Conservation (phyloP, 129 eudicot species). For the Flaveria brownii region DNA sequence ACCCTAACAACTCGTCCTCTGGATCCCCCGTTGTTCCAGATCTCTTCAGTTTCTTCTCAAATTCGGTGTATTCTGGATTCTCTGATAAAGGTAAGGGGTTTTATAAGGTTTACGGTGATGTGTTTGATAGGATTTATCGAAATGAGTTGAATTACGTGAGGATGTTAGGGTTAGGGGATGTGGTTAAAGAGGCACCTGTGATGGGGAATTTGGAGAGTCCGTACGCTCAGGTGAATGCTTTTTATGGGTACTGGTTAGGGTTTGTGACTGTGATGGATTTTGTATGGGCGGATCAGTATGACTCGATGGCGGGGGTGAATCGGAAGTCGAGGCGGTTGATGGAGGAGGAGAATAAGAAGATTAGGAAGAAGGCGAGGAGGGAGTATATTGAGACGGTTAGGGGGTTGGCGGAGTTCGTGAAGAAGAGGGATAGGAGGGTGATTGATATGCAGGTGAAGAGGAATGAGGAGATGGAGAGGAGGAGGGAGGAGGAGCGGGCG, state of each 20-base stretch:
- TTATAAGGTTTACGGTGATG: slow-evolving; percentile 75
- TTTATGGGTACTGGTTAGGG: slow-evolving; percentile 86
- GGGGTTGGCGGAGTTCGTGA: slow-evolving; percentile 90
- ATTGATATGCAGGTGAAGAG: slow-evolving; percentile 90
- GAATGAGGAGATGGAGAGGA: slow-evolving; percentile 78
- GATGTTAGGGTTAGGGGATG: slow-evolving; percentile 56
- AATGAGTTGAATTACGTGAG: slow-evolving; percentile 67
- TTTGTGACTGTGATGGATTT: slow-evolving; percentile 85
- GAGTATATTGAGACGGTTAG: slow-evolving; percentile 90
- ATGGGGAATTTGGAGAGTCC: slow-evolving; percentile 79
- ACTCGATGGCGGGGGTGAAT: slow-evolving; percentile 61
- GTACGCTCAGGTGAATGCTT: slow-evolving; percentile 86
- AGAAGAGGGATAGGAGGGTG: slow-evolving; percentile 97
- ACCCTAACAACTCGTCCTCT: slow-evolving; percentile 21
- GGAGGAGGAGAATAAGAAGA: slow-evolving; percentile 98
- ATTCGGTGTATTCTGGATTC: slow-evolving; percentile 65
- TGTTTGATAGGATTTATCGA: slow-evolving; percentile 65
- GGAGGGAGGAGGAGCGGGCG: slow-evolving; percentile 64
- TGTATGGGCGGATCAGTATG: slow-evolving; percentile 85
- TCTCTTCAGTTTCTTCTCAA: slow-evolving; percentile 65
- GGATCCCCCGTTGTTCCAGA: slow-evolving; percentile 53
- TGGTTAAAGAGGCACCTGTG: slow-evolving; percentile 81
- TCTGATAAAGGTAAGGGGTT: slow-evolving; percentile 74
- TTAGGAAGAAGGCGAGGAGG: slow-evolving; percentile 75
- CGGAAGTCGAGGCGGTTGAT: slow-evolving; percentile 82